Evolutionary conservation across 2,329 filamentous ascomycete genomes (phyloP), one percentile per base, ranked within the genome.

Genomic region (Fonsecaea pugnacius): DNA sequence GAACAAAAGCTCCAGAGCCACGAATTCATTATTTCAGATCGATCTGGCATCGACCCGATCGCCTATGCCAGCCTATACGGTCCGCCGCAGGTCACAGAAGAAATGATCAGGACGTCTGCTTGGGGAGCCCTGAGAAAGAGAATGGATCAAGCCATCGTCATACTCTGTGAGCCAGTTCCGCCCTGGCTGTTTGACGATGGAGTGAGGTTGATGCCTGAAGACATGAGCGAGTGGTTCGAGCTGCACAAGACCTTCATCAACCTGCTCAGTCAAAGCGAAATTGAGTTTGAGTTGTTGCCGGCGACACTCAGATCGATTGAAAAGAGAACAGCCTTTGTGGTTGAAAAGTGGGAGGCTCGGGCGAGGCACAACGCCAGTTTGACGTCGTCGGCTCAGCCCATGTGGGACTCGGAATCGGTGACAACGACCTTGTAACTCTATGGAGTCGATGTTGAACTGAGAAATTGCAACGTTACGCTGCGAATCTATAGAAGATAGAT

Each of bases 41-140:
- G 54, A 57, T 57, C 54, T 57, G 54, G 54, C 12, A 57, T 57
- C 21, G 54, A 57, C 27, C 54, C 54, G 0, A 57, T 57, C 54
- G 54, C 54, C 14, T 57, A 57, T 30, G 54, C 54, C 14, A 57
- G 21, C 21, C 54, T 57, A n/a, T 57, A 57, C 14, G 33, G 54
- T 24, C 36, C 54, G 12, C 54, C 33, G 18, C 24, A 43, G 24
- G 35, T 10, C 10, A 38, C 35, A 35, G 32, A 30, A 27, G 54
- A 57, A 43, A 27, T 57, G 54, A 24, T 38, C 10, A 35, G n/a
- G 21, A 32, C 18, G 33, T n/a, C 18, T 38, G 24, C 35, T n/a
- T 57, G 54, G 54, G 16, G 4, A 16, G 18, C 16, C 9, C 24
- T 57, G 35, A 57, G 36, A 33, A 40, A 57, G 18, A 57, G 24